Conservation (phyloP, 2,329 filamentous ascomycete species). For the Myriangium duriaei region DNA sequence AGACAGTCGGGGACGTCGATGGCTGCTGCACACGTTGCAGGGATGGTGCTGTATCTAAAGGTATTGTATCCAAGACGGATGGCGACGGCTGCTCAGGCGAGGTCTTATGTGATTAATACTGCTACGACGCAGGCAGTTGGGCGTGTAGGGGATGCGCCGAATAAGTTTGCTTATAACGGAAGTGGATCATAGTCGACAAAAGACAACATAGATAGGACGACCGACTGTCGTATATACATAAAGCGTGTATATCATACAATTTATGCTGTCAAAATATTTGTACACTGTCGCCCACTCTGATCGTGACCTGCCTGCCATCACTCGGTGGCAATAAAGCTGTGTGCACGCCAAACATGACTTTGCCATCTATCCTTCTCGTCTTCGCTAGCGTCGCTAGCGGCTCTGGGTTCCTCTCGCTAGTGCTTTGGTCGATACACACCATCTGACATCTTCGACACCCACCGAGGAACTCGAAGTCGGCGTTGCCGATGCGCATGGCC, state of each 20-base stretch:
- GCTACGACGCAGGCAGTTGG: no score
- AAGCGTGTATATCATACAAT: neutral
- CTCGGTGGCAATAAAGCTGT: conserved; percentile 19
- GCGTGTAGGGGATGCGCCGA: no score
- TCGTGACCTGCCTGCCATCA: neutral
- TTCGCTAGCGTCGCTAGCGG: conserved; percentile 82
- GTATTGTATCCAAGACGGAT: no score
- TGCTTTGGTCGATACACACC: conserved; percentile 86
- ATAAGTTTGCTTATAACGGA: no score
- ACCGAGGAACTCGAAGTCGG: conserved; percentile 58
- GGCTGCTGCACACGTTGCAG: conserved; percentile 55
- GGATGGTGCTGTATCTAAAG: conserved; percentile 48
- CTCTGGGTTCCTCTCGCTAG: conserved; percentile 64
- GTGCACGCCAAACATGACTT: conserved; percentile 84
- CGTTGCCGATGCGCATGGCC: conserved; percentile 48
- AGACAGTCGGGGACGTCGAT: conserved; percentile 48
- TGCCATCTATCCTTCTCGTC: conserved; percentile 69
- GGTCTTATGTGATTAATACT: no score
- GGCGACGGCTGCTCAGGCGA: no score
- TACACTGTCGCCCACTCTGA: neutral
- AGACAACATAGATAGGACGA: no score
- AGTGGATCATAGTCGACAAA: no score
- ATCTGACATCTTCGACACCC: conserved; percentile 86
- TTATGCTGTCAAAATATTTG: no score
- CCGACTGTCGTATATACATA: no score